Base-by-base conservation (phyloP, 148 eudicot species). In the Chenopodium suecicum region DNA sequence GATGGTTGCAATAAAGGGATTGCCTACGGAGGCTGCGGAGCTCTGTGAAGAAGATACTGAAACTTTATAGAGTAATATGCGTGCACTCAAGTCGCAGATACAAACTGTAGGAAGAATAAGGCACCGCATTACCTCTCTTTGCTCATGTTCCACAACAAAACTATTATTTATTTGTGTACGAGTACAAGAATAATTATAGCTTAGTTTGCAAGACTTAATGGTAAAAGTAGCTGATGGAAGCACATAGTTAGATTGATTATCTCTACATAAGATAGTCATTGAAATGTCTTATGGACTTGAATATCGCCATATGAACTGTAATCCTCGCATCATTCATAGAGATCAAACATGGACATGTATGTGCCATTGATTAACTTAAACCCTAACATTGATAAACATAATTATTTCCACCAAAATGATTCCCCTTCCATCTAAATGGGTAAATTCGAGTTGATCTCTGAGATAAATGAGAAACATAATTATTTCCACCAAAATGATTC, bases 181-280 rank as follows among this genome's bases (percentile, higher is more conserved):
- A 96, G 82, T 91, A 84, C 88, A 94, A 94, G 99, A 92, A 94
- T 47, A 96, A 96, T 64, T 93, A 97, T 0, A 96, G 99, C 32
- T 31, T 31, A 31, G 32, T 86, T 84, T 96, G 79, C 92, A 94
- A 63, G 98, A 94, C 80, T 44, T 86, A 6, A 31, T 96, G 65
- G 70, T 29, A 17, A 68, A 4, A 31, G 89, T 88, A 1, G 75
- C 88, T 5, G 20, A 67, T 3, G 97, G 91, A 34, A 82, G 22
- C 3, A 58, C 79, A 74, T 89, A 92, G 29, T 69, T 94, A 3
- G 95, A 94, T 65, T 96, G 99, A 97, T 63, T 78, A 41, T 73
- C 93, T 0, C 74, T 97, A 64, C 86, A 88, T 74, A 87, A 82
- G 73, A 85, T 90, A 52, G 97, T 94, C 0, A 5, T 90, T 4